Evolutionary conservation across 2,329 filamentous ascomycete genomes (phyloP).

Genomic region (Xylariaceae sp.): DNA sequence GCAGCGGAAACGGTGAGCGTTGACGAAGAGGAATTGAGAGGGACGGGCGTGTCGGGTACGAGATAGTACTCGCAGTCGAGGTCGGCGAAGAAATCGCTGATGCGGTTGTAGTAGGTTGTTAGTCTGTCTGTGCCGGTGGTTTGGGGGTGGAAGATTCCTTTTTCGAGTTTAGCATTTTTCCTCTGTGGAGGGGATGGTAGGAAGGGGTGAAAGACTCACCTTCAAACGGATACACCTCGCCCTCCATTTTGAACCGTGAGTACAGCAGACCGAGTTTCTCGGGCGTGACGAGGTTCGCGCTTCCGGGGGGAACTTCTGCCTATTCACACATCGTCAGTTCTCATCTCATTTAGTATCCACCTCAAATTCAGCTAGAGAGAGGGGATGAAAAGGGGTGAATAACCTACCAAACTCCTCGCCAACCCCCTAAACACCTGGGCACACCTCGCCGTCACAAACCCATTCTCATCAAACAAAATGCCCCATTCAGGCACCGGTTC

Average conservation of each 20-base stretch:
- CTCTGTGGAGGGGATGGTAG: too few relatives aligned
- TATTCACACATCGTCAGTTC: too few relatives aligned
- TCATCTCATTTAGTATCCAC: neutral
- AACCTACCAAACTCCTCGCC: conserved; percentile 63
- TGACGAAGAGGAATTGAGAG: conserved; percentile 33
- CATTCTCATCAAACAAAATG: conserved; percentile 62
- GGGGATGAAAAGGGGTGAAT: neutral
- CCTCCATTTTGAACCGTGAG: conserved; percentile 55
- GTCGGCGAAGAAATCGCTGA: conserved; percentile 54
- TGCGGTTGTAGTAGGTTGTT: conserved; percentile 39
- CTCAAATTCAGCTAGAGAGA: neutral
- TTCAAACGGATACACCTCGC: conserved; percentile 65
- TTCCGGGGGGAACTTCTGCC: conserved; percentile 61
- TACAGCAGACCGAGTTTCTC: conserved; percentile 73
- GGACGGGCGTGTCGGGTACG: conserved; percentile 39
- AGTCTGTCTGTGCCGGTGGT: conserved; percentile 19
- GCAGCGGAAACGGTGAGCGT: neutral
- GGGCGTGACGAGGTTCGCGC: conserved; percentile 67
- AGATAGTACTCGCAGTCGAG: conserved; percentile 60
- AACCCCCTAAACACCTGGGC: conserved; percentile 68
- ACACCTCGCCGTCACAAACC: conserved; percentile 61
- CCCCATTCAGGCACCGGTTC: conserved; percentile 54
- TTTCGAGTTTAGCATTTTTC: too few relatives aligned
- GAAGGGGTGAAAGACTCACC: conserved; percentile 42
- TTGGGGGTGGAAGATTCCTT: conserved; percentile 43